Evolutionary conservation across 1,284 basidiomycete species (phyloP).

Genomic region (Boletus albobrunnescens): DNA sequence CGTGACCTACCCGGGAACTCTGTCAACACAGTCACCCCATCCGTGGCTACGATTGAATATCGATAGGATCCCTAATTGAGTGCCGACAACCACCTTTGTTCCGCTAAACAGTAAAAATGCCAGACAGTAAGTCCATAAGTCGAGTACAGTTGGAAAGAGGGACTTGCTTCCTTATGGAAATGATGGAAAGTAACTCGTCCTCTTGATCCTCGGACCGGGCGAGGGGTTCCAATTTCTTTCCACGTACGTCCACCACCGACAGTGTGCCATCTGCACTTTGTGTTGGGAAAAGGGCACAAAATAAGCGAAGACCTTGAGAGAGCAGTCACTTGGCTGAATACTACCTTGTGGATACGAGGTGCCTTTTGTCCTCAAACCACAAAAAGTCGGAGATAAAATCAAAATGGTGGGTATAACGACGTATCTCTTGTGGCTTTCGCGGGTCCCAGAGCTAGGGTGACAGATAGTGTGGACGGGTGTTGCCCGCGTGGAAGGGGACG

Average conservation of each 20-base stretch:
- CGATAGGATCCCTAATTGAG: constrained; percentile 86
- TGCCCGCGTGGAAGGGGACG: constrained; percentile 15
- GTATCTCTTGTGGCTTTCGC: constrained; percentile 58
- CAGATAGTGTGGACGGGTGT: constrained; percentile 1
- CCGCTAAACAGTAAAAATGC: constrained; percentile 41
- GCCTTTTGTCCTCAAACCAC: constrained; percentile 81
- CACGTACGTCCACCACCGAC: constrained; percentile 84
- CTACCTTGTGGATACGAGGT: constrained; percentile 82
- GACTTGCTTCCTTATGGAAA: constrained; percentile 73
- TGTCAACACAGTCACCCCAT: constrained; percentile 91
- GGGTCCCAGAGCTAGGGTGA: constrained; percentile 80
- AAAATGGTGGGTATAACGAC: constrained; percentile 83
- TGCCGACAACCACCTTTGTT: constrained; percentile 83
- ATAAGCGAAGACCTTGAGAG: background rate
- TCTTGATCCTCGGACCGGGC: constrained; percentile 92
- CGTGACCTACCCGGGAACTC: constrained; percentile 72
- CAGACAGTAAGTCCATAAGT: background rate
- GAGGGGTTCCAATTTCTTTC: constrained; percentile 69
- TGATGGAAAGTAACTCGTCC: constrained; percentile 86
- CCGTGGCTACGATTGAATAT: constrained; percentile 86
- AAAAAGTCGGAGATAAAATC: constrained; percentile 95
- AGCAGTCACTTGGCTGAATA: constrained; percentile 24
- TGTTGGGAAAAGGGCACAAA: background rate
- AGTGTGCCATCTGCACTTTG: constrained; percentile 86
- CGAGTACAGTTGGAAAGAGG: background rate